These are phyloP conservation scores for Smittium culicis DNA, from an alignment of 371 early-diverging fungal genomes.

Conservation along the genomic window DNA sequence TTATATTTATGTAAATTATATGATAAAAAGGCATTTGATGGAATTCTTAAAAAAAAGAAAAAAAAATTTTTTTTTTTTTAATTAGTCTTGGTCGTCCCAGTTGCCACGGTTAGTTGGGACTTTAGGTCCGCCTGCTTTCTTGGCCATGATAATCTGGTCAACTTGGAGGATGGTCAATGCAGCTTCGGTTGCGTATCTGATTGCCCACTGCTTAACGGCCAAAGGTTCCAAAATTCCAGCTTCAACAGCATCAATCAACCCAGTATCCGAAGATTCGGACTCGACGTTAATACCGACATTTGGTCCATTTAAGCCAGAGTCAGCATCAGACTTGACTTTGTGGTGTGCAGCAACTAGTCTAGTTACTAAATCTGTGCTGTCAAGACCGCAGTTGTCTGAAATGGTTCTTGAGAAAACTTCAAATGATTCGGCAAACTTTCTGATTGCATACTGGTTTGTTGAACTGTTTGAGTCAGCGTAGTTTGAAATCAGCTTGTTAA, in stretches of 20 bases:
- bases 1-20: too few species aligned
- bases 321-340: constrained; percentile 35
- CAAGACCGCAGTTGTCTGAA: constrained; percentile 92
- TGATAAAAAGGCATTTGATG: neutral
- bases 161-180: constrained; percentile 90
- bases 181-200: constrained; percentile 80
- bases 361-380: constrained; percentile 83
- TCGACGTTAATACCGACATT: constrained; percentile 69
- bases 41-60: constrained; percentile 4
- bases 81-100: constrained; percentile 63
- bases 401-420: constrained; percentile 92
- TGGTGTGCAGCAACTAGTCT: constrained; percentile 90
- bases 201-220: constrained; percentile 68
- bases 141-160: constrained; percentile 97
- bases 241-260: constrained; percentile 57
- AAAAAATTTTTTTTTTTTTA: neutral
- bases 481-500: constrained; percentile 55
- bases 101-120: constrained; percentile 63
- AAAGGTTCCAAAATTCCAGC: constrained; percentile 67
- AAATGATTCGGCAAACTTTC: constrained; percentile 90
- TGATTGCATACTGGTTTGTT: constrained; percentile 89
- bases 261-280: constrained; percentile 19
- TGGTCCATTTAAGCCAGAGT: neutral
- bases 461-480: constrained; percentile 82
- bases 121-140: constrained; percentile 93